Conservation (phyloP, 495 filamentous ascomycete genomes). For the Annulohypoxylon nitens region DNA sequence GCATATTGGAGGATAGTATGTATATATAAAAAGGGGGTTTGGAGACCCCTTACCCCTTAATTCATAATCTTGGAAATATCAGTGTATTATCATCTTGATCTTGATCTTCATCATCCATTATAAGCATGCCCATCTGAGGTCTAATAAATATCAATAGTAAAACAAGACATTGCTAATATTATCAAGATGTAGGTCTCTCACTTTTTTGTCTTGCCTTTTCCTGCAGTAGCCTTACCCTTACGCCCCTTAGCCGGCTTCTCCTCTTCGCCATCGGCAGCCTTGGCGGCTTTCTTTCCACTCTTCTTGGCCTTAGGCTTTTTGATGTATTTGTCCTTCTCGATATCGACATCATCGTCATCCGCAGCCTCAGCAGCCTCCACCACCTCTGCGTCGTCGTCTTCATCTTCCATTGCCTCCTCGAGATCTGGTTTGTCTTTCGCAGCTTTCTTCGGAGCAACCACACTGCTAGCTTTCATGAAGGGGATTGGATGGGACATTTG, state of each 20-base stretch:
- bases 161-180: constrained; percentile 9
- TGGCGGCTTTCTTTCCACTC: constrained; percentile 68
- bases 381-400: constrained; percentile 82
- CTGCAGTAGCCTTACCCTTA: constrained; percentile 53
- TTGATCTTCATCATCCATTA: constrained; percentile 5
- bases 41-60: constrained; percentile 15
- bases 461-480: constrained; percentile 91
- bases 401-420: constrained; percentile 95
- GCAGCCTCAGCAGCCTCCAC: constrained; percentile 60
- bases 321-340: constrained; percentile 96
- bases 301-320: constrained; percentile 81
- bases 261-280: constrained; percentile 62
- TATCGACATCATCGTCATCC: constrained; percentile 77
- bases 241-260: constrained; percentile 69
- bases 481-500: constrained; percentile 86
- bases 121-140: constrained; percentile 1
- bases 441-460: constrained; percentile 75
- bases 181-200: constrained; percentile 34
- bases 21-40: neutral
- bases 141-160: constrained; percentile 29
- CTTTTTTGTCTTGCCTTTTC: constrained; percentile 58
- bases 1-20: neutral
- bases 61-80: constrained; percentile 7
- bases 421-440: constrained; percentile 88
- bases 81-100: constrained; percentile 7